Evolutionary conservation across 139 green algal genomes (phyloP).

Genomic region (Chlamydomonas schloesseri): DNA sequence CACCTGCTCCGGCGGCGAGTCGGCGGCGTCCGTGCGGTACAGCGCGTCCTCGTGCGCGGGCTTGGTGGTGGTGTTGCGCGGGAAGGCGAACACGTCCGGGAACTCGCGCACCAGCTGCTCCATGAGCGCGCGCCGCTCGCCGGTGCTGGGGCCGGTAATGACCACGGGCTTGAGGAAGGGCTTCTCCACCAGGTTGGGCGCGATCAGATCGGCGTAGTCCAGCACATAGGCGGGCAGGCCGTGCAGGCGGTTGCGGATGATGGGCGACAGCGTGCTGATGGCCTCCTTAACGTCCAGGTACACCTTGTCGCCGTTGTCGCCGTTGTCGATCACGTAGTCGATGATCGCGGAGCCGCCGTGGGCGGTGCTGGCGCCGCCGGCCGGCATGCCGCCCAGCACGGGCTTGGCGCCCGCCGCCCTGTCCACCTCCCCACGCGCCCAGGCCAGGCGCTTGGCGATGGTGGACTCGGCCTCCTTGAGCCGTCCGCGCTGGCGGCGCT

Average conservation of each 20-base stretch:
- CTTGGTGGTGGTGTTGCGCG: constrained; percentile 62
- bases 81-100: constrained; percentile 82
- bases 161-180: constrained; percentile 77
- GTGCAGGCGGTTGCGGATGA: constrained; percentile 80
- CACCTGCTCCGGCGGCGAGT: constrained; percentile 19
- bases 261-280: constrained; percentile 74
- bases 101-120: constrained; percentile 79
- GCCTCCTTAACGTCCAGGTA: constrained; percentile 73
- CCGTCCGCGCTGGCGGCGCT: constrained; percentile 59
- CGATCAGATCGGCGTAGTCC: constrained; percentile 87
- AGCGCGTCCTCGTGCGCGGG: constrained; percentile 32
- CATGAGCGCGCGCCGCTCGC: constrained; percentile 60
- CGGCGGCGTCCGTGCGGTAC: constrained; percentile 20
- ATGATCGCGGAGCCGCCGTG: background rate
- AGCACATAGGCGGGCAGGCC: constrained; percentile 84
- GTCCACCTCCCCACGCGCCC: constrained; percentile 56
- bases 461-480: constrained; percentile 70
- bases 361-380: too few species aligned
- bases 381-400: too few species aligned
- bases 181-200: constrained; percentile 82
- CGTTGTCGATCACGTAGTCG: constrained; percentile 42
- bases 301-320: background rate
- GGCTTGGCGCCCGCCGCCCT: background rate
- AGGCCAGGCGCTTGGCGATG: constrained; percentile 64
- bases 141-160: constrained; percentile 50